A percentile compares a stretch with the other conserved stretches of the same genome.
Conservation (phyloP, 202 grass and related monocot genomes). For the Digitaria exilis region DNA sequence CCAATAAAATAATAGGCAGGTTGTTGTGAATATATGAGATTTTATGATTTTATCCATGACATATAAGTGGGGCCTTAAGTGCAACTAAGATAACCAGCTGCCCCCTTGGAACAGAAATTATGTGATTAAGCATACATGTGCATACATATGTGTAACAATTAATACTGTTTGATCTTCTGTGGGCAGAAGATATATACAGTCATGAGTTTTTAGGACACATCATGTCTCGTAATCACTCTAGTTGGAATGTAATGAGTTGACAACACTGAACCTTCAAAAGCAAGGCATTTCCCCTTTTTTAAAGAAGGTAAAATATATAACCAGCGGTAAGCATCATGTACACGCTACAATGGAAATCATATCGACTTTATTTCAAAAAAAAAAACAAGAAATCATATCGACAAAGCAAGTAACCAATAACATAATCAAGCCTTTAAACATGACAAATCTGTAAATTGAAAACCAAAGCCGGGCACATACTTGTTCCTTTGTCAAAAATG, state of each 20-base stretch:
- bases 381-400: too few species aligned
- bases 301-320: slow-evolving; percentile 18
- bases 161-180: slow-evolving; percentile 1
- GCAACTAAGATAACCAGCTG: background rate
- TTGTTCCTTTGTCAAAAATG: slow-evolving; percentile 81
- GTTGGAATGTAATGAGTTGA: slow-evolving; percentile 18
- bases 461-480: slow-evolving; percentile 57
- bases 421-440: slow-evolving; percentile 20
- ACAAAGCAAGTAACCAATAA: slow-evolving; percentile 19
- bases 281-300: background rate
- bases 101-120: background rate
- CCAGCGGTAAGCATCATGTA: slow-evolving; percentile 1
- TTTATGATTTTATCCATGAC: background rate
- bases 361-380: too few species aligned
- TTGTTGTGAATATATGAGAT: background rate
- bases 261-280: background rate
- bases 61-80: background rate
- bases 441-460: background rate
- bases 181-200: background rate
- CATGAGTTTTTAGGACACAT: slow-evolving; percentile 16
- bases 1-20: background rate
- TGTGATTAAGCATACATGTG: slow-evolving; percentile 3
- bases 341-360: slow-evolving; percentile 23
- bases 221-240: background rate
- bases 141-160: background rate